Conservation (phyloP, 2,329 filamentous ascomycete genomes). For the Mycosphaerella sp. region DNA sequence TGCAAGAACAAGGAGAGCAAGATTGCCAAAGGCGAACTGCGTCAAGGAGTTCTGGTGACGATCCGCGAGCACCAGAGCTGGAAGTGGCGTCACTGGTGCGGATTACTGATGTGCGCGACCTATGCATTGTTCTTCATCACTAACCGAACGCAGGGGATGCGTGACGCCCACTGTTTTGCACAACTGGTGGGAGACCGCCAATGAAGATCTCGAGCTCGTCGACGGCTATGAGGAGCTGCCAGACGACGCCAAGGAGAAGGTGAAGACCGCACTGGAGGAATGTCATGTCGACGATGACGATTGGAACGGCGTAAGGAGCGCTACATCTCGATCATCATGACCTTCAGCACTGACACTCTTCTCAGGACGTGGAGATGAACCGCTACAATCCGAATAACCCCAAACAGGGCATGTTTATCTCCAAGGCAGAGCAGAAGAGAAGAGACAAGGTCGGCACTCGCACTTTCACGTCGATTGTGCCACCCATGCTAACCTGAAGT, state of each 20-base stretch:
- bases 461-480: neutral
- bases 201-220: slow-evolving; percentile 57
- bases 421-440: slow-evolving; percentile 28
- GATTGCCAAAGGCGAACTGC: slow-evolving; percentile 70
- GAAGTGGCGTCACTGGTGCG: slow-evolving; percentile 82
- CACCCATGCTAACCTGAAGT: slow-evolving; percentile 9
- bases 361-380: slow-evolving; percentile 68
- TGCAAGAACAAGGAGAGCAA: slow-evolving; percentile 68
- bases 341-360: slow-evolving; percentile 14
- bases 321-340: neutral
- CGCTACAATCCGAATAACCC: slow-evolving; percentile 50
- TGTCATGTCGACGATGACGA: slow-evolving; percentile 80
- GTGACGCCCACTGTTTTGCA: slow-evolving; percentile 68
- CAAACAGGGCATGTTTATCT: slow-evolving; percentile 31
- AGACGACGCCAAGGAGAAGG: slow-evolving; percentile 63
- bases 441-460: slow-evolving; percentile 14
- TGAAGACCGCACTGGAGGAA: slow-evolving; percentile 63
- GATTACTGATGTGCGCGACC: neutral
- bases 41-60: slow-evolving; percentile 67
- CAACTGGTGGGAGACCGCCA: slow-evolving; percentile 56
- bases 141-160: slow-evolving; percentile 63
- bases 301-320: slow-evolving; percentile 70
- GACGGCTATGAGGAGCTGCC: slow-evolving; percentile 77
- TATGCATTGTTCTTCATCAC: neutral
- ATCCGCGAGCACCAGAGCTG: slow-evolving; percentile 57